Conservation (phyloP, 2,329 filamentous ascomycete species). For the Pyrenophora graminea region DNA sequence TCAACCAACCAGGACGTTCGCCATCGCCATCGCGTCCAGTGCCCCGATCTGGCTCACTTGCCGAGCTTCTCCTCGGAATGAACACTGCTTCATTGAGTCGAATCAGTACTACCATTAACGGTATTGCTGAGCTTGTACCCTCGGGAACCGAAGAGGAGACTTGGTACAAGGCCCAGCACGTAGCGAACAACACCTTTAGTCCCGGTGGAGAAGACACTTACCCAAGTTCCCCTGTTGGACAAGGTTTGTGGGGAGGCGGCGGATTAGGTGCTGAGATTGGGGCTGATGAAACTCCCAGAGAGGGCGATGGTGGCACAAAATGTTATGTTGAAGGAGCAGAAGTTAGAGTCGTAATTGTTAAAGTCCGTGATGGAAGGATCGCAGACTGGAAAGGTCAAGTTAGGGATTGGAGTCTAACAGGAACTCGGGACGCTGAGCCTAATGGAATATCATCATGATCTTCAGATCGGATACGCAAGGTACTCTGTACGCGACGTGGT, state of each 20-base stretch:
- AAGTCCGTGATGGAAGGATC: slow-evolving; percentile 81
- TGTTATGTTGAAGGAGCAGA: slow-evolving; percentile 80
- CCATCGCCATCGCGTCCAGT: slow-evolving; percentile 63
- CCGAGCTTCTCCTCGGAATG: slow-evolving; percentile 82
- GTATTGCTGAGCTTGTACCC: slow-evolving; percentile 75
- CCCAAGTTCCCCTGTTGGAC: slow-evolving; percentile 41
- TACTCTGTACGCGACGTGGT: too few species aligned
- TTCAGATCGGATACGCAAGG: too few species aligned
- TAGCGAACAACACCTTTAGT: slow-evolving; percentile 90
- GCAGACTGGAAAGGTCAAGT: slow-evolving; percentile 96
- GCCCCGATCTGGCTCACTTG: slow-evolving; percentile 69
- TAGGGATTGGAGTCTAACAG: slow-evolving; percentile 66
- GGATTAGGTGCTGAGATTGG: slow-evolving; percentile 47
- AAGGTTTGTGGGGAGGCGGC: slow-evolving; percentile 51
- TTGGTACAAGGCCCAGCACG: slow-evolving; percentile 80
- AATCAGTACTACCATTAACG: slow-evolving; percentile 93
- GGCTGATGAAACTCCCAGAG: slow-evolving; percentile 46
- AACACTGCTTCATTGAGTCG: slow-evolving; percentile 86
- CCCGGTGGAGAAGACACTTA: slow-evolving; percentile 30
- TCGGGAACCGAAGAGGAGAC: slow-evolving; percentile 77
- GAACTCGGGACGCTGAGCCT: too few species aligned
- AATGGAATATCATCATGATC: too few species aligned
- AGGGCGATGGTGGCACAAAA: slow-evolving; percentile 57
- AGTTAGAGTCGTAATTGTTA: slow-evolving; percentile 84
- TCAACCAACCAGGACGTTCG: slow-evolving; percentile 55